Base-by-base conservation (phyloP, 108 stramenopile genomes). In the Skeletonema potamos region DNA sequence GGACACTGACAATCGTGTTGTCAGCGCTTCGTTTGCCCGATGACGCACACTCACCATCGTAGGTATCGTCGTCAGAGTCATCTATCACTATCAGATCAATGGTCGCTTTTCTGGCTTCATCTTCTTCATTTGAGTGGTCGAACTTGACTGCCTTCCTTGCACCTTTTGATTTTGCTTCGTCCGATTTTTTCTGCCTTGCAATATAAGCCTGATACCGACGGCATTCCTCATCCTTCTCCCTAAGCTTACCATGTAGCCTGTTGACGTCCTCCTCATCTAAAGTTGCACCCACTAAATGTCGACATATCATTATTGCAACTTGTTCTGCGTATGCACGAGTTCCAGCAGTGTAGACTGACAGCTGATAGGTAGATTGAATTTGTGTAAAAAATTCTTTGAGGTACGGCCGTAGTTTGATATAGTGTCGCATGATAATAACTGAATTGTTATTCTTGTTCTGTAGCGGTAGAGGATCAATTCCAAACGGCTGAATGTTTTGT, bases 321-420 rank as follows among this genome's bases (percentile, higher is more conserved):
- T 90, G 83, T 74, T 93, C 91, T 0, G 95, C 95, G 74, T 96
- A 96, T n/a, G 86, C 68, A 28, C 91, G 77, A 12, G 92, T 93
- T 39, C 95, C 95, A 13, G 95, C 95, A 27, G 95, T 96, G 70
- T 96, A 96, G 10, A 96, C 84, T 6, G 89, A 84, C 3, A 96
- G 27, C 70, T 96, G 90, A 79, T 92, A 96, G 32, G 51, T 75
- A 12, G 76, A 67, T 63, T 76, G 72, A 18, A 87, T 86, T 30
- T 62, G 56, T 8, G 74, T 48, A 17, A 96, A 82, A 58, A 96
- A 96, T 63, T 85, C 84, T 58, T 85, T 82, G 28, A 96, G 66
- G 44, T 89, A 79, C 0, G 94, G 94, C 22, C 94, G 86, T 43
- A 92, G 67, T 77, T 96, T 96, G 68, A 92, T 80, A 60, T 74